Evolutionary conservation across 2,329 filamentous ascomycete species (phyloP).

Genomic region (Ophiocordyceps camponoti-saundersi): DNA sequence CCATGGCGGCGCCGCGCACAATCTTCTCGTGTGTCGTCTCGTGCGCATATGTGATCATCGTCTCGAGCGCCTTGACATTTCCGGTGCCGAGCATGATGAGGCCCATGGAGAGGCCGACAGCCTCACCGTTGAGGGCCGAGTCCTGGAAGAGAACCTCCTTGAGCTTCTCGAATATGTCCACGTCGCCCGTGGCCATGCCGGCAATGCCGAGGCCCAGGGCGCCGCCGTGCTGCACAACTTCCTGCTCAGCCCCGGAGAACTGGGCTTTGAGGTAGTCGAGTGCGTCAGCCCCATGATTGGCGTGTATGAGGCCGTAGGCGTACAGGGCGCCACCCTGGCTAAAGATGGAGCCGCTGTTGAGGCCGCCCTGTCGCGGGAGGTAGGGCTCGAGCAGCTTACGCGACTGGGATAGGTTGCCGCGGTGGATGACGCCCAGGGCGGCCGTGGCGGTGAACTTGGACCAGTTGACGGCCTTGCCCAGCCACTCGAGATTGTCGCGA

Average conservation of each 20-base stretch:
- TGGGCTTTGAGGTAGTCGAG: slow-evolving; percentile 62
- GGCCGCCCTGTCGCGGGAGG: slow-evolving; percentile 59
- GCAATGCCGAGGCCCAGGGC: slow-evolving; percentile 90
- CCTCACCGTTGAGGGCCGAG: slow-evolving; percentile 91
- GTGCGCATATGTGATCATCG: slow-evolving; percentile 95
- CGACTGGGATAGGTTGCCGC: slow-evolving; percentile 84
- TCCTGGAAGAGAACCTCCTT: slow-evolving; percentile 81
- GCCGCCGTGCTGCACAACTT: slow-evolving; percentile 93
- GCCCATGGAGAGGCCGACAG: slow-evolving; percentile 89
- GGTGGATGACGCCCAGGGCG: slow-evolving; percentile 88
- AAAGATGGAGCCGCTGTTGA: slow-evolving; percentile 73
- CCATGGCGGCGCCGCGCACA: slow-evolving; percentile 82
- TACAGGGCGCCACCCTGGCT: slow-evolving; percentile 94
- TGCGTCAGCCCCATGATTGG: slow-evolving; percentile 89
- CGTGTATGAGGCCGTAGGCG: slow-evolving; percentile 88
- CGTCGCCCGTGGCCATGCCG: slow-evolving; percentile 89
- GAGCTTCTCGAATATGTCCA: slow-evolving; percentile 80
- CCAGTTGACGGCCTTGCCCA: slow-evolving; percentile 98
- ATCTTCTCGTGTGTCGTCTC: slow-evolving; percentile 99
- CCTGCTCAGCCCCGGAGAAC: slow-evolving; percentile 62
- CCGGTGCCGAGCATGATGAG: slow-evolving; percentile 98
- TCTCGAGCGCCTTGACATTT: slow-evolving; percentile 79
- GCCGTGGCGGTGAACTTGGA: slow-evolving; percentile 98
- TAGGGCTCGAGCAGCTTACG: slow-evolving; percentile 90
- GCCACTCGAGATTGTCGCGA: slow-evolving; percentile 92